These are phyloP conservation scores for Clonostachys rhizophaga DNA, from an alignment of 2,329 filamentous ascomycete genomes.

Conservation along the genomic window DNA sequence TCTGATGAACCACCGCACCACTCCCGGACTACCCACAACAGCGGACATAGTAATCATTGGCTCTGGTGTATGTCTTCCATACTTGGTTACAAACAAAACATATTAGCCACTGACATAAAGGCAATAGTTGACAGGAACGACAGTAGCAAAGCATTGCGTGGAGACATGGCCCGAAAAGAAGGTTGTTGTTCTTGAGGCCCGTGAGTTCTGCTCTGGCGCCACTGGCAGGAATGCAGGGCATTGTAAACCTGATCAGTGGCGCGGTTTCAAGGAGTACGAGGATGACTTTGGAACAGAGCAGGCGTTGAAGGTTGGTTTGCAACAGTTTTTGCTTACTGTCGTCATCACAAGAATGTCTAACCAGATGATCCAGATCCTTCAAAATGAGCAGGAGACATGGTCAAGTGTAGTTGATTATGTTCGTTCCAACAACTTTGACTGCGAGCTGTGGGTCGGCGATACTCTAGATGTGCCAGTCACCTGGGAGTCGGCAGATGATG, in stretches of 20 bases:
- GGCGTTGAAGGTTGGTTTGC: constrained; percentile 3
- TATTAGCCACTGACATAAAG: neutral
- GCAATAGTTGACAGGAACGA: constrained; percentile 4
- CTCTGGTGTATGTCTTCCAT: constrained; percentile 2
- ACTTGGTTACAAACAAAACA: too few relatives aligned
- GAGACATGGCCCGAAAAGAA: constrained; percentile 5
- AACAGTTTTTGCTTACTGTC: neutral
- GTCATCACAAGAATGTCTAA: neutral
- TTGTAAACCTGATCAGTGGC: constrained; percentile 8
- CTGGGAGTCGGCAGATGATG: constrained; percentile 2
- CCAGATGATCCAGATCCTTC: constrained; percentile 1
- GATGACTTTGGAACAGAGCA: constrained; percentile 4
- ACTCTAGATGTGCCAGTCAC: constrained; percentile 7
- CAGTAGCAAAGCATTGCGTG: constrained; percentile 4
- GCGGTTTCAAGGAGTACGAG: constrained; percentile 4
- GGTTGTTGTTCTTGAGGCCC: constrained; percentile 5
- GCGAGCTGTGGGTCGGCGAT: constrained; percentile 7
- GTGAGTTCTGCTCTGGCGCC: constrained; percentile 6
- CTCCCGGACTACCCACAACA: constrained; percentile 1
- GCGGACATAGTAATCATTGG: constrained; percentile 6
- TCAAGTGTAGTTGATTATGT: constrained; percentile 4
- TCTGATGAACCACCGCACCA: constrained; percentile 5
- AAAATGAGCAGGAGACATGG: constrained; percentile 7
- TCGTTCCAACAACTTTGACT: constrained; percentile 5
- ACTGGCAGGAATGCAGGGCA: constrained; percentile 1